A percentile compares a stretch with the other conserved stretches of the same genome.
These are phyloP conservation scores for Herpetospermum pedunculosum DNA, from an alignment of 306 rosid species.

Conservation along the genomic window DNA sequence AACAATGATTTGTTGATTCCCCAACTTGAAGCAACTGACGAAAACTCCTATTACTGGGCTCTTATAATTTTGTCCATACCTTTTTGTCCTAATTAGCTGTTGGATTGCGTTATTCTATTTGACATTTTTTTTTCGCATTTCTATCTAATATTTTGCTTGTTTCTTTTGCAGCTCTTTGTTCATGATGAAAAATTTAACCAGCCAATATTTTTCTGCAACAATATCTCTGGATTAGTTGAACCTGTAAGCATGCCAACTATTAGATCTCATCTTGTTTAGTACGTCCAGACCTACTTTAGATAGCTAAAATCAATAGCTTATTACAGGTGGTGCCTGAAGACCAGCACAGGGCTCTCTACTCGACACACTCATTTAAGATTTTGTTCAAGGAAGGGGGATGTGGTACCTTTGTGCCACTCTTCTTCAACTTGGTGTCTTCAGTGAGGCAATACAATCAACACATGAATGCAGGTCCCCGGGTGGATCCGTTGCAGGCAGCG, in stretches of 20 bases:
- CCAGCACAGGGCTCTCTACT: conserved; percentile 66
- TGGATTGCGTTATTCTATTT: not conserved
- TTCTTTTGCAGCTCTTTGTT: conserved; percentile 57
- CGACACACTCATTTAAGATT: conserved; percentile 77
- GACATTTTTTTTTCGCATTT: not conserved
- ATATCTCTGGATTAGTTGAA: conserved; percentile 82
- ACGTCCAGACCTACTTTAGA: not conserved
- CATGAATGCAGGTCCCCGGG: conserved; percentile 25
- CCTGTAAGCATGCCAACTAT: conserved; percentile 48
- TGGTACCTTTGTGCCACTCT: conserved; percentile 90
- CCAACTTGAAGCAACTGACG: not conserved
- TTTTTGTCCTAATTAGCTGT: not conserved
- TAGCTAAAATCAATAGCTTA: not conserved
- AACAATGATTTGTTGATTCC: too few relatives aligned
- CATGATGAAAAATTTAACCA: conserved; percentile 85
- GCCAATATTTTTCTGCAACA: conserved; percentile 94
- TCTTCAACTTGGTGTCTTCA: conserved; percentile 77
- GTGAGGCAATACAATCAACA: conserved; percentile 72
- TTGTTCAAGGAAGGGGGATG: conserved; percentile 97
- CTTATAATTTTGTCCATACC: not conserved
- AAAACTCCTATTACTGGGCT: not conserved
- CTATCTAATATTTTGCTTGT: not conserved
- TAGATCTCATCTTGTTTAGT: not conserved
- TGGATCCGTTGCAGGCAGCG: conserved; percentile 88
- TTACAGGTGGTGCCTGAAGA: conserved; percentile 75